Percentiles rank a stretch among this genome's conserved stretches.
Conservation (phyloP, 2,329 filamentous ascomycete species). For the Colletotrichum sansevieriae region DNA sequence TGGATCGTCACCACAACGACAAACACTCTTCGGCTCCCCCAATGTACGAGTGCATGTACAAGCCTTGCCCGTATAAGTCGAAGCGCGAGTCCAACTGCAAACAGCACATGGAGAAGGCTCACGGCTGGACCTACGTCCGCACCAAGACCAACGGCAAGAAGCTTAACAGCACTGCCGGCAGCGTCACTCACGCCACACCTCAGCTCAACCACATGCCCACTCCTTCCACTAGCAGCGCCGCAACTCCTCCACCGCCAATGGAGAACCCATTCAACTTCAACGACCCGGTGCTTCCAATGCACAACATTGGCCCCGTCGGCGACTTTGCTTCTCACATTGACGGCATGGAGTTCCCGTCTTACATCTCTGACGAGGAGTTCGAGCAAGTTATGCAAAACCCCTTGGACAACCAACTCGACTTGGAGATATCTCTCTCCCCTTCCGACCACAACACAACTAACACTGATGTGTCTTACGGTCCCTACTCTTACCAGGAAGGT, state of each 20-base stretch:
- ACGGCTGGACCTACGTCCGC: conserved; percentile 90
- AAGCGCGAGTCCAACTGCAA: conserved; percentile 98
- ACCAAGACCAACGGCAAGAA: conserved; percentile 92
- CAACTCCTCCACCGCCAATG: conserved; percentile 66
- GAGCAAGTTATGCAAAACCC: conserved; percentile 48
- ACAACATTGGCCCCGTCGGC: conserved; percentile 43
- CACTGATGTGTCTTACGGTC: conserved; percentile 56
- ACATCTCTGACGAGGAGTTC: conserved; percentile 63
- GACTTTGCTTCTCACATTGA: conserved; percentile 45
- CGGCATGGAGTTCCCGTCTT: conserved; percentile 62
- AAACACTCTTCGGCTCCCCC: conserved; percentile 87
- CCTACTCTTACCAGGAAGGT: conserved; percentile 69
- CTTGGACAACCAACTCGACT: conserved; percentile 49
- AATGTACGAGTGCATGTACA: conserved; percentile 86
- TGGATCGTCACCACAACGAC: conserved; percentile 95
- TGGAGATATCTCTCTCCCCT: conserved; percentile 60
- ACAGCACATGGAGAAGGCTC: conserved; percentile 98
- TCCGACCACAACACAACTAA: conserved; percentile 65
- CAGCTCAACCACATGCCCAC: conserved; percentile 72
- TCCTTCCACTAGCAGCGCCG: conserved; percentile 69
- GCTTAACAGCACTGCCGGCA: conserved; percentile 57
- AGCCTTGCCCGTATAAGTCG: conserved; percentile 90
- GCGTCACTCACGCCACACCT: conserved; percentile 67
- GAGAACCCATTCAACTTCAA: conserved; percentile 53
- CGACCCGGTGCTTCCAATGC: conserved; percentile 34